Evolutionary conservation across 129 eudicot genomes (phyloP).

Genomic region (Apium graveolens): DNA sequence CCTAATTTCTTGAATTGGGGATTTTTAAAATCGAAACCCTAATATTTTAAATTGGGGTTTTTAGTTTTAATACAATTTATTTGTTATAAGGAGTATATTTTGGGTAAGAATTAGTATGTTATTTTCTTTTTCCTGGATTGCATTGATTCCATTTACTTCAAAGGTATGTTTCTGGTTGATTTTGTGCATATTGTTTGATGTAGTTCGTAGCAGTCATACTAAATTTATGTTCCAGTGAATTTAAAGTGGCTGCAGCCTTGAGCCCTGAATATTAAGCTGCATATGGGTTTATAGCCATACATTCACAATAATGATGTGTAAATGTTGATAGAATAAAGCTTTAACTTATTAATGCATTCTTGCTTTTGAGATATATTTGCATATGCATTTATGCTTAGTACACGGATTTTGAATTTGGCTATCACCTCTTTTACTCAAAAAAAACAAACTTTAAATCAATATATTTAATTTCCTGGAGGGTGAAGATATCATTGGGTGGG

Average conservation of each 20-base stretch:
- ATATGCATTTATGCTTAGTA: neutral
- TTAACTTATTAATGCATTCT: neutral
- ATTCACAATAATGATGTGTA: neutral
- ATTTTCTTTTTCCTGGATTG: too few species aligned
- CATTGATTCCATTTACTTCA: too few species aligned
- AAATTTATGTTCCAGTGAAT: neutral
- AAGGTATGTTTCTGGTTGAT: too few species aligned
- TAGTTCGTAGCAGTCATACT: too few species aligned
- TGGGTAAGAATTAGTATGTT: too few species aligned
- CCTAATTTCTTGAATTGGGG: too few species aligned
- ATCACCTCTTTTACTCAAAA: neutral
- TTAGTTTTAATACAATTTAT: too few species aligned
- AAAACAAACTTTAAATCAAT: neutral
- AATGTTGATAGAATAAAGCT: neutral
- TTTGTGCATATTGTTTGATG: too few species aligned
- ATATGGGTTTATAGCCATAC: neutral
- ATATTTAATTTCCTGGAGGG: neutral
- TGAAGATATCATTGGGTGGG: too few species aligned
- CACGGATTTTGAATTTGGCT: neutral
- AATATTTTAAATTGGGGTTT: too few species aligned
- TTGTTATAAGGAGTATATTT: too few species aligned
- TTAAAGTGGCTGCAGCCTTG: neutral
- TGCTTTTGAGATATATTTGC: neutral
- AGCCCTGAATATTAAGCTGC: neutral
- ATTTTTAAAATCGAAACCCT: too few species aligned